Percentiles rank a stretch among this genome's conserved stretches.
These are phyloP conservation scores for Aspergillus sp. DNA, from an alignment of 2,329 filamentous ascomycete species.

Conservation along the genomic window DNA sequence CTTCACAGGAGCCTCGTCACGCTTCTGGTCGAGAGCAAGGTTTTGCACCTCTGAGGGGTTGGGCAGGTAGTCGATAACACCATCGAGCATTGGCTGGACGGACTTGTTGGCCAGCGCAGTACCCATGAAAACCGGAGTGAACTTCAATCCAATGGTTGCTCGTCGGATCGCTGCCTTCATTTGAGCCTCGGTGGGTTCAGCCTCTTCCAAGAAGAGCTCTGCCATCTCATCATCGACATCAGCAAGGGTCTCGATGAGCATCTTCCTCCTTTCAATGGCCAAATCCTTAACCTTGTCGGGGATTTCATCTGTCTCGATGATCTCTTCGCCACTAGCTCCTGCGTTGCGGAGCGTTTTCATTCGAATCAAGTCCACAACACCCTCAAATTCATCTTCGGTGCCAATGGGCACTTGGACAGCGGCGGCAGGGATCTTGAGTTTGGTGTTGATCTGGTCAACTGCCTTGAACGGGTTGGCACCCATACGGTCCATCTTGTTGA, in stretches of 20 bases:
- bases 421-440: conserved; percentile 87
- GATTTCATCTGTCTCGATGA: conserved; percentile 73
- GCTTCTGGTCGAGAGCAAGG: conserved; percentile 76
- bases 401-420: conserved; percentile 95
- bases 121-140: conserved; percentile 94
- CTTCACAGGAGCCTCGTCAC: conserved; percentile 73
- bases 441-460: conserved; percentile 94
- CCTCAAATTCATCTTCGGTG: conserved; percentile 82
- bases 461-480: conserved; percentile 97
- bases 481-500: conserved; percentile 99
- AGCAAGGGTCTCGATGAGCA: conserved; percentile 88
- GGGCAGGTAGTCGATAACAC: conserved; percentile 91
- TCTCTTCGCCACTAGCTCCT: conserved; percentile 71
- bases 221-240: conserved; percentile 98
- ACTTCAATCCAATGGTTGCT: conserved; percentile 82
- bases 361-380: conserved; percentile 84
- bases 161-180: conserved; percentile 90
- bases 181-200: conserved; percentile 71
- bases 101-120: conserved; percentile 92
- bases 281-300: conserved; percentile 73
- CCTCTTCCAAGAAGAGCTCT: conserved; percentile 87
- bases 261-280: conserved; percentile 74
- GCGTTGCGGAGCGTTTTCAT: conserved; percentile 95
- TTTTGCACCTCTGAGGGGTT: conserved; percentile 89
- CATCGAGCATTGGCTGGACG: conserved; percentile 94